A percentile compares a stretch with the other conserved stretches of the same genome.
These are phyloP conservation scores for Paramyrothecium roridum DNA, from an alignment of 2,329 filamentous ascomycete species.

Conservation along the genomic window DNA sequence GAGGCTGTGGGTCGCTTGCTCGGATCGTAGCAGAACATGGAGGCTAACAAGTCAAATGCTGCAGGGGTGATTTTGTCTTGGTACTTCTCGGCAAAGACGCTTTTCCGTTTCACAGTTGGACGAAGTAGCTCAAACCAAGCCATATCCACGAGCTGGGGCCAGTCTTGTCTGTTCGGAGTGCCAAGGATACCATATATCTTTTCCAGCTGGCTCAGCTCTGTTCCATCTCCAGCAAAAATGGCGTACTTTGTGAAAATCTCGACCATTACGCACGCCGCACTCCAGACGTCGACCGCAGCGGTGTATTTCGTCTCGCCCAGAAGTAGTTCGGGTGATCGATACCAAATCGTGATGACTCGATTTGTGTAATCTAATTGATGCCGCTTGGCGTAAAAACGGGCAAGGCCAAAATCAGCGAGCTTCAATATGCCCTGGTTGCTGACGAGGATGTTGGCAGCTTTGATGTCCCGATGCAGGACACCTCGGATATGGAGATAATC, in stretches of 20 bases:
- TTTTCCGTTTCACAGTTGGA: constrained; percentile 69
- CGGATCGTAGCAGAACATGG: constrained; percentile 91
- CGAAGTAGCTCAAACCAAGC: constrained; percentile 94
- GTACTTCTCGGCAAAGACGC: constrained; percentile 81
- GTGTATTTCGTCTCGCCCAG: constrained; percentile 89
- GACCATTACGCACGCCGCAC: constrained; percentile 91
- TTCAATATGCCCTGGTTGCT: constrained; percentile 87
- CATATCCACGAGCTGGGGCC: constrained; percentile 90
- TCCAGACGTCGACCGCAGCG: constrained; percentile 92
- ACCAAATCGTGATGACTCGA: constrained; percentile 98
- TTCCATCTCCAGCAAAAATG: constrained; percentile 92
- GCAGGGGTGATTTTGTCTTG: constrained; percentile 71
- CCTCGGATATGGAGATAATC: constrained; percentile 90
- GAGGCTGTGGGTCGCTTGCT: constrained; percentile 77
- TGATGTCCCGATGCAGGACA: constrained; percentile 97
- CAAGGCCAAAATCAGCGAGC: constrained; percentile 92
- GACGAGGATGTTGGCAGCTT: constrained; percentile 94
- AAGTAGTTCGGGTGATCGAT: constrained; percentile 71
- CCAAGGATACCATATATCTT: constrained; percentile 94
- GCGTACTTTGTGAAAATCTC: constrained; percentile 94
- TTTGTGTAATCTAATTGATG: constrained; percentile 95
- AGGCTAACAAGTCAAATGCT: constrained; percentile 76
- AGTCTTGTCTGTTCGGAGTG: constrained; percentile 78
- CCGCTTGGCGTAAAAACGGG: constrained; percentile 92
- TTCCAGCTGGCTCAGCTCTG: constrained; percentile 93